Evolutionary conservation across 2,329 filamentous ascomycete species (phyloP), one percentile per base, ranked within the genome.

Genomic region (Parasarocladium wereldwijsianum): DNA sequence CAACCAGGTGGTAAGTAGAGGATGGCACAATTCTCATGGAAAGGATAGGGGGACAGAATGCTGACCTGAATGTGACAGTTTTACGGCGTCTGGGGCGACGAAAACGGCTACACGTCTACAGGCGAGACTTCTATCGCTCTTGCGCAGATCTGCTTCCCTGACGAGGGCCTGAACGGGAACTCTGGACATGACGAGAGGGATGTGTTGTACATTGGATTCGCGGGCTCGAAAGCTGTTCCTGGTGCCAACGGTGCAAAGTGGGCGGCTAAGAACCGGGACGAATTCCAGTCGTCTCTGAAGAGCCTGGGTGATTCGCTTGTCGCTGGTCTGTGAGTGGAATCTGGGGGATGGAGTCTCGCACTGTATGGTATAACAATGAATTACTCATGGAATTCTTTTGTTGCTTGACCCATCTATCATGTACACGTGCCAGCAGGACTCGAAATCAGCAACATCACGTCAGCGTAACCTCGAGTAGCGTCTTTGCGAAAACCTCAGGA

Each of bases 381-480:
- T n/a, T n/a, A n/a, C n/a, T n/a, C n/a, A n/a, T n/a, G n/a, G n/a
- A n/a, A n/a, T n/a, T n/a, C n/a, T n/a, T n/a, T n/a, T n/a, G n/a
- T n/a, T n/a, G n/a, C n/a, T n/a, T n/a, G n/a, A n/a, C n/a, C n/a
- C n/a, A n/a, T n/a, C n/a, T n/a, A n/a, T n/a, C n/a, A n/a, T n/a
- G n/a, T n/a, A n/a, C n/a, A n/a, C n/a, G n/a, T n/a, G n/a, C n/a
- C n/a, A n/a, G n/a, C n/a, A n/a, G 14, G 20, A 4, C 17, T 19
- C 23, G n/a, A 14, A 13, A 18, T 10, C 11, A n/a, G n/a, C n/a
- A n/a, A n/a, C n/a, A n/a, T 36, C 17, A 59, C 10, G 52, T 51
- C 35, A 57, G 57, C 7, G 70, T 67, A 18, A 90, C 71, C 50
- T 92, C 83, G 18, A 61, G 52, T 26, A 87, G 73, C 5, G 84